Evolutionary conservation across 768 basidiomycete genomes (phyloP).

Genomic region (Mycena vitilis): DNA sequence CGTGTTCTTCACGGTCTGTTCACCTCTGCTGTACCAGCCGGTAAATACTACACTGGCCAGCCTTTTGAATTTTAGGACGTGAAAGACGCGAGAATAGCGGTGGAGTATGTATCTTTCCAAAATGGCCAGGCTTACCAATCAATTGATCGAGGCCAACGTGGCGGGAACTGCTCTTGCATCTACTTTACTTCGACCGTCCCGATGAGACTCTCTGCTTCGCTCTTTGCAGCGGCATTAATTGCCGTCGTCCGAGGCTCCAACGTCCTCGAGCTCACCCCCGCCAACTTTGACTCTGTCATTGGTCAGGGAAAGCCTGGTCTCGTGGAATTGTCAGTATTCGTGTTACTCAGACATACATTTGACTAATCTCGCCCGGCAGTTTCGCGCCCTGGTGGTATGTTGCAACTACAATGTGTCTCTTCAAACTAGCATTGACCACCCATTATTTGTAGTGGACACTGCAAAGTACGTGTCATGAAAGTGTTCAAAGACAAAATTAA

Average conservation of each 20-base stretch:
- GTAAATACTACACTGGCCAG: no score
- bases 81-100: background rate
- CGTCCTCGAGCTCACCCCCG: conserved; percentile 81
- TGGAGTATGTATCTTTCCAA: background rate
- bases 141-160: conserved; percentile 23
- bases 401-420: background rate
- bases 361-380: conserved; percentile 49
- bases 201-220: conserved; percentile 69
- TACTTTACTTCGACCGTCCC: no score
- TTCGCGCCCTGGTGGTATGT: conserved; percentile 91
- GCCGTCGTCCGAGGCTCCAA: conserved; percentile 77
- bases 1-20: background rate
- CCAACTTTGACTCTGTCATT: conserved; percentile 80
- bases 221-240: conserved; percentile 65
- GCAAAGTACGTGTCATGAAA: conserved; percentile 69
- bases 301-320: conserved; percentile 86
- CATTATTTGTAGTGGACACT: conserved; percentile 73
- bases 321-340: conserved; percentile 85
- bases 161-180: no score
- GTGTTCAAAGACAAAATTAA: background rate
- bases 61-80: background rate
- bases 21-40: no score
- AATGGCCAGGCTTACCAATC: conserved; percentile 26
- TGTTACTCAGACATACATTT: background rate
- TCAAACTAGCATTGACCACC: conserved; percentile 20